These are phyloP conservation scores for Lepidium aucheri DNA, from an alignment of 345 rosid genomes.

Conservation along the genomic window DNA sequence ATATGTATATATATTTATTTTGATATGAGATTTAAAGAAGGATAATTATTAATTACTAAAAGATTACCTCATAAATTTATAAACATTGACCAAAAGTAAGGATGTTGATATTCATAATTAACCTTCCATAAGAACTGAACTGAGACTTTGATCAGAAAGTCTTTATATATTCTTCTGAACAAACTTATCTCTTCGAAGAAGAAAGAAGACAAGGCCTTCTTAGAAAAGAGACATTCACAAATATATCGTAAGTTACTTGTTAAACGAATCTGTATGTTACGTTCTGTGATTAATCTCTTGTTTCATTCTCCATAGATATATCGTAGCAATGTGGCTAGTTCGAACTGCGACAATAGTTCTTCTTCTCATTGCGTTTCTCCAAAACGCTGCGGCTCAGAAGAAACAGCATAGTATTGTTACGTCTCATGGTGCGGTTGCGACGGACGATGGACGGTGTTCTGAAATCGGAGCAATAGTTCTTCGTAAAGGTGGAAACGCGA, in stretches of 20 bases:
- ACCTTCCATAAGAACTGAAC: neutral
- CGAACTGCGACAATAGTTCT: slow-evolving; percentile 2
- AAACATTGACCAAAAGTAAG: neutral
- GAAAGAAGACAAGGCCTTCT: neutral
- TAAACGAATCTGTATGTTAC: neutral
- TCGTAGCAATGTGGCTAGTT: slow-evolving; percentile 14
- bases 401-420: slow-evolving; percentile 27
- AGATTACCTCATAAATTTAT: neutral
- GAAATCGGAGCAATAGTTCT: slow-evolving; percentile 33
- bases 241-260: neutral
- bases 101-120: neutral
- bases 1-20: too few relatives aligned
- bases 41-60: neutral
- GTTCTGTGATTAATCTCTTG: neutral
- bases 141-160: neutral
- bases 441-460: slow-evolving; percentile 54
- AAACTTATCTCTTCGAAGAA: neutral
- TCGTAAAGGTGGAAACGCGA: slow-evolving; percentile 46
- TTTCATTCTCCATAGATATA: neutral
- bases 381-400: neutral
- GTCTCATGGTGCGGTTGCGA: slow-evolving; percentile 41
- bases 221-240: neutral
- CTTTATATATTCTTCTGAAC: neutral
- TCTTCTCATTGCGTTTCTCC: slow-evolving; percentile 13
- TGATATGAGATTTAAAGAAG: neutral